Base-by-base conservation (phyloP, 2,329 filamentous ascomycete genomes). In the Talaromyces sp. region DNA sequence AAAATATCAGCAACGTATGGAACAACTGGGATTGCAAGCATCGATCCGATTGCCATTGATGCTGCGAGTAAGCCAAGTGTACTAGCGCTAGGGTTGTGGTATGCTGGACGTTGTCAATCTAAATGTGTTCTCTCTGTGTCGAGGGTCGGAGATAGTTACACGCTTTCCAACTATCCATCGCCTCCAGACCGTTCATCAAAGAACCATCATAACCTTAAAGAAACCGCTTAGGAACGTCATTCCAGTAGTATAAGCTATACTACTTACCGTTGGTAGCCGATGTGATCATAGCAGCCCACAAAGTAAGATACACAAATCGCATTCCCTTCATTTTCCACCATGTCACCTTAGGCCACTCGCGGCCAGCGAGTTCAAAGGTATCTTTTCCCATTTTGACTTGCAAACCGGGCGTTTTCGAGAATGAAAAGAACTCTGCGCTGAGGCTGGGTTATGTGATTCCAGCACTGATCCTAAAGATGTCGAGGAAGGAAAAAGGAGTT, bases 41-140 rank as follows among this genome's bases (percentile, higher is more conserved):
- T 76, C 22, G 79, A 82, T 64, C 82, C 83, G 65, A 84, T 78
- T 53, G 80, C 78, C 78, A 82, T 80, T 65, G 83, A 80, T 51
- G 77, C 77, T 58, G 80, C 78, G 31, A 83, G 73, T 29, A 83
- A 75, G 67, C 81, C 81, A 51, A 81, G 75, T 38, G 76, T 73
- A 1, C 77, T 68, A 8, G 75, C 74, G 70, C 19, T 66, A 15
- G 73, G 76, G 58, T 73, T 45, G 59, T 75, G 51, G 70, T 79
- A 79, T 60, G 68, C 70, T 71, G 58, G 6, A 58, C 10, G 29
- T 25, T 56, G n/a, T 29, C 34, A 63, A 25, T 43, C 8, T 25
- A 19, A 40, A 1, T 45, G 13, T 15, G 8, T 5, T n/a, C 11
- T 4, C n/a, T 22, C 5, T 53, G 8, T 7, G 7, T 19, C 3